A percentile compares a stretch with the other conserved stretches of the same genome.
Evolutionary conservation across 225 moss, liverwort and hornwort species (phyloP).

Genomic region (Antitrichia curtipendula): DNA sequence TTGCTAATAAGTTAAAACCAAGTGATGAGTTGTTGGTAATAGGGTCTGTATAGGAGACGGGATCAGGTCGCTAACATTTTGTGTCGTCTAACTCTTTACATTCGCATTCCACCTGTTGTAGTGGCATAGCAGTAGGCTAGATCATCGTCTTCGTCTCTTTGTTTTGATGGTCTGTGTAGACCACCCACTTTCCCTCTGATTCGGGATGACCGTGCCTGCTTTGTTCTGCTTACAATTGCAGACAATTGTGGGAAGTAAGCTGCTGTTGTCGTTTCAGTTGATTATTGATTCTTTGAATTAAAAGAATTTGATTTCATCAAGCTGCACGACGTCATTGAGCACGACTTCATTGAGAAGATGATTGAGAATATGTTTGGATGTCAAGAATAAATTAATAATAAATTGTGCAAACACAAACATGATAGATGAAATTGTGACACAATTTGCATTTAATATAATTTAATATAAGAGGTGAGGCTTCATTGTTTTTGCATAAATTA

Average conservation of each 20-base stretch:
- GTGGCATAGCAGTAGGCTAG: neutral
- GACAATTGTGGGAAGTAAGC: neutral
- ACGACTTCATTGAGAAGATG: neutral
- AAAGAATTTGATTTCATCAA: neutral
- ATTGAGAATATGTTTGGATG: neutral
- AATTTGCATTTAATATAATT: neutral
- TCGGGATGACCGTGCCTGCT: neutral
- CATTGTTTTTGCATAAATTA: neutral
- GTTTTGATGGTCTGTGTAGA: neutral
- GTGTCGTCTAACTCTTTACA: neutral
- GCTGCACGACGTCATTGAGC: neutral
- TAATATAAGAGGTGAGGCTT: neutral
- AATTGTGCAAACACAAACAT: rapidly evolving
- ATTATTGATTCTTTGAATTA: neutral
- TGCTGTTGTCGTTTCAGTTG: neutral
- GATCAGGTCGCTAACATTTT: neutral
- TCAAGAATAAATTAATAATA: too few relatives aligned
- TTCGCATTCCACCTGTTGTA: neutral
- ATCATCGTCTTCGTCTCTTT: neutral
- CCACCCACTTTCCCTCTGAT: neutral
- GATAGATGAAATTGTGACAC: neutral
- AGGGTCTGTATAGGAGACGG: neutral
- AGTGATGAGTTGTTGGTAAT: neutral
- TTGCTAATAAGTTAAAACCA: neutral
- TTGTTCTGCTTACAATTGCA: neutral